Evolutionary conservation across 441 rosid genomes (phyloP).

Genomic region (Viola pubescens): DNA sequence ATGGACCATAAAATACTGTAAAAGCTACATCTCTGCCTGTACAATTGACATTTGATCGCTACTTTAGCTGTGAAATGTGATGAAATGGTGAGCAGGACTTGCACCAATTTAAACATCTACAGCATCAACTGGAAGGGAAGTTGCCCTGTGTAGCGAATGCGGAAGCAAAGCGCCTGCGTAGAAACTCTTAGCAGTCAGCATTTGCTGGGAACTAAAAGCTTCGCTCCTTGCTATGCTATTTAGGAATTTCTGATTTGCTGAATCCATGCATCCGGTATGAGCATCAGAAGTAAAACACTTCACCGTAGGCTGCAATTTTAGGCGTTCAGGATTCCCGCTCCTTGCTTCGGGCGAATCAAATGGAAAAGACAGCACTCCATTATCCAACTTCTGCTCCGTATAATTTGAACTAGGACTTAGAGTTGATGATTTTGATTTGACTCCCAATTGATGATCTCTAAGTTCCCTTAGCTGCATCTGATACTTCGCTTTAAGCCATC

Average conservation of each 20-base stretch:
- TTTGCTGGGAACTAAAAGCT: slow-evolving; percentile 22
- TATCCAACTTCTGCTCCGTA: slow-evolving; percentile 9
- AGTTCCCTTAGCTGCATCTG: slow-evolving; percentile 51
- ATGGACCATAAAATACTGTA: neutral
- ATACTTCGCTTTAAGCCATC: slow-evolving; percentile 86
- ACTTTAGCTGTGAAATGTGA: neutral
- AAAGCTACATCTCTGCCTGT: neutral
- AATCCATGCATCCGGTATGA: slow-evolving; percentile 17
- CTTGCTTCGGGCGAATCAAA: slow-evolving; percentile 11
- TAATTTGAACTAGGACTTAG: slow-evolving; percentile 9
- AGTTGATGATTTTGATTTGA: slow-evolving; percentile 20
- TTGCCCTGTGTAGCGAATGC: slow-evolving; percentile 52
- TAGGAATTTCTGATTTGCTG: slow-evolving; percentile 12
- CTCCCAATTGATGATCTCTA: slow-evolving; percentile 37
- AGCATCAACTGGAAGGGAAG: slow-evolving; percentile 82
- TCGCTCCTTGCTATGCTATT: slow-evolving; percentile 17
- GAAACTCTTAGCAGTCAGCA: slow-evolving; percentile 30
- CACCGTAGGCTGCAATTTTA: slow-evolving; percentile 13
- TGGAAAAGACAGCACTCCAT: slow-evolving; percentile 8
- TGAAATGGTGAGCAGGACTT: neutral
- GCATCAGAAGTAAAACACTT: slow-evolving; percentile 14
- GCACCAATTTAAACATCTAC: slow-evolving; percentile 39
- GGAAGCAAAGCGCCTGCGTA: slow-evolving; percentile 36
- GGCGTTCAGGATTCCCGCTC: slow-evolving; percentile 14
- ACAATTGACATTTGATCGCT: neutral